Evolutionary conservation across 768 basidiomycete species (phyloP).

Genomic region (Serendipita sp.): DNA sequence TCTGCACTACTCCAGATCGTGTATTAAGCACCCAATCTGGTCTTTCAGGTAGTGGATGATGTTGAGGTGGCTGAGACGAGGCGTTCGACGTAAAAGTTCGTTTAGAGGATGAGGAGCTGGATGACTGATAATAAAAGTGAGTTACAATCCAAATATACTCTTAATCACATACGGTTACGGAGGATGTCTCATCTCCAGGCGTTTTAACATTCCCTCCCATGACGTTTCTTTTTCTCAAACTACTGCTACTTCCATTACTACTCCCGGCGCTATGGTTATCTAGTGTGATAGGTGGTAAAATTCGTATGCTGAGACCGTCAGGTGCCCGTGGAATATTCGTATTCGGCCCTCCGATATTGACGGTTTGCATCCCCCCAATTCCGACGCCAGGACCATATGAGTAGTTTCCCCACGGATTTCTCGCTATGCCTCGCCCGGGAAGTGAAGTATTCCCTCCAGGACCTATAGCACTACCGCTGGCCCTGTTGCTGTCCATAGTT

Average conservation of each 20-base stretch:
- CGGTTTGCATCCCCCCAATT: not conserved
- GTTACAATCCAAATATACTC: not conserved
- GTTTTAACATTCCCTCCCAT: not conserved
- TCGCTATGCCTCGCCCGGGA: not conserved
- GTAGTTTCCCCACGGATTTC: slow-evolving; percentile 2
- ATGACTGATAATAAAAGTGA: not conserved
- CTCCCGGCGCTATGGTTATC: not conserved
- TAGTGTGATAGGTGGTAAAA: slow-evolving; percentile 2
- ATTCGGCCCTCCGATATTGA: not conserved
- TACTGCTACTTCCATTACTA: not conserved
- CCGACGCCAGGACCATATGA: slow-evolving; percentile 2
- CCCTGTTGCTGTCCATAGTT: not conserved
- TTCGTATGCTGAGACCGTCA: not conserved
- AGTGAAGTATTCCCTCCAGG: not conserved
- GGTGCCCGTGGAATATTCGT: not conserved
- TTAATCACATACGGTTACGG: not conserved
- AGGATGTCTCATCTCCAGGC: not conserved
- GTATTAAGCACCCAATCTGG: slow-evolving; percentile 84
- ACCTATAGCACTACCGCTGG: not conserved
- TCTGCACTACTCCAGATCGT: slow-evolving; percentile 23
- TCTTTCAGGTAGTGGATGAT: slow-evolving; percentile 56
- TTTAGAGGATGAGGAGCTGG: slow-evolving; percentile 47
- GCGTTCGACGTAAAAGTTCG: slow-evolving; percentile 58
- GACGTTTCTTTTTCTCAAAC: not conserved
- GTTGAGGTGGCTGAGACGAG: slow-evolving; percentile 34